Evolutionary conservation across 2,329 filamentous ascomycete species (phyloP), one percentile per base, ranked within the genome.

Genomic region (Verticillium nonalfalfae): DNA sequence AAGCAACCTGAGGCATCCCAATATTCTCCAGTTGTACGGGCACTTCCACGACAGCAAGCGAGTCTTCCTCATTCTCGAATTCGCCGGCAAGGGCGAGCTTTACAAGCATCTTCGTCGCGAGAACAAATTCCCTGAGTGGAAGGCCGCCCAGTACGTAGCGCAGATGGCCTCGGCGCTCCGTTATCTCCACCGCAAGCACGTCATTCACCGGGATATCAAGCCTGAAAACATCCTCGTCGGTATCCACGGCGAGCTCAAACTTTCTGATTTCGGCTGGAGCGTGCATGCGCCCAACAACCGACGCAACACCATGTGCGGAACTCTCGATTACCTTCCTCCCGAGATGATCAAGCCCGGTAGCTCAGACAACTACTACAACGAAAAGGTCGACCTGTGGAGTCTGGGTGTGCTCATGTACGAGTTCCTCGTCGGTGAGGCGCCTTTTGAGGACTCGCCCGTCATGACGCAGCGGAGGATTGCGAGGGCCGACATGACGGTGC

Each of bases 221-320:
- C 93, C 93, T 2, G 93, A 98, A 77, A 98, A 98, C 71, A 98
- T 98, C 66, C 84, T 98, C 26, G 89, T 98, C 35, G 94, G 94
- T 14, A 93, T 98, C 63, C 94, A 98, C 72, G 95, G 93, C 67
- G 95, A 99, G 80, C 93, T 99, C 79, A 99, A 99, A 77, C 93
- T 99, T 71, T 96, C 92, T 4, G 95, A 99, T 75, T 99, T 98
- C 71, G 94, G 95, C 58, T 99, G 95, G 95, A 96, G 91, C 73
- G 95, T 98, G 4, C 95, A 99, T 75, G 95, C 95, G 5, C 95
- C 95, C 34, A 97, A 96, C 76, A 96, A 94, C 78, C 83, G 95
- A 68, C 85, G 95, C 64, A 90, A 93, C 71, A 99, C 95, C 61
- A 93, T 98, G 86, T 99, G 95, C 74, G 95, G 95, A 65, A 99